phyloP scores from a whole-genome alignment of 305 asterid genomes.

The Fraxinus xanthoxyloides region DNA sequence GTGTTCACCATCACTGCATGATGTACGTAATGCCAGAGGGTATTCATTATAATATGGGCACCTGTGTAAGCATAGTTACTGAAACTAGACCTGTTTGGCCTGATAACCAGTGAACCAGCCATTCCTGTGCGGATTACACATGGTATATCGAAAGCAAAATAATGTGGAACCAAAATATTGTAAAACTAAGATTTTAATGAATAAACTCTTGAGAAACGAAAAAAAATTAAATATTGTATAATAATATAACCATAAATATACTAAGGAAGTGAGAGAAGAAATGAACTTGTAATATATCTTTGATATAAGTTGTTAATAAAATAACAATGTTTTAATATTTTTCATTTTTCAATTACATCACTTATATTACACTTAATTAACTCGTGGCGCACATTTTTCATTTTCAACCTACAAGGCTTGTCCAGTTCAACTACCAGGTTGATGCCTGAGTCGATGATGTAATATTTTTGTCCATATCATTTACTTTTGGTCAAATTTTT shows the following conservation, averaged over 20 bases:
- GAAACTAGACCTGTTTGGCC: background rate
- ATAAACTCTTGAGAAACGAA: background rate
- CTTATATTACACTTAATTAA: background rate
- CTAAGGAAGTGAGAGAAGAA: background rate
- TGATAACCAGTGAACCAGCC: background rate
- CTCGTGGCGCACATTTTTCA: background rate
- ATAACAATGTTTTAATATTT: background rate
- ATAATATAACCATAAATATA: background rate
- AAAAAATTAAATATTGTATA: background rate
- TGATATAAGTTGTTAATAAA: background rate
- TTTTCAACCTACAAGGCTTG: background rate
- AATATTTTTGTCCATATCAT: background rate
- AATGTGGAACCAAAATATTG: background rate
- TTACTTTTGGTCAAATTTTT: background rate
- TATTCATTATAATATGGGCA: background rate
- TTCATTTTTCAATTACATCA: background rate
- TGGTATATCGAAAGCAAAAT: background rate
- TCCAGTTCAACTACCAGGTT: background rate
- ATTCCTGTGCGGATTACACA: background rate
- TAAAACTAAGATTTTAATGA: background rate
- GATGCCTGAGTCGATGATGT: background rate
- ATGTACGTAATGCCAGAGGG: background rate
- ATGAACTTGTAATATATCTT: background rate
- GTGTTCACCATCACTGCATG: background rate
- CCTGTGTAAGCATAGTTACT: background rate